Evolutionary conservation across 768 basidiomycete genomes (phyloP).

Genomic region (Xanthoconium stramineum): DNA sequence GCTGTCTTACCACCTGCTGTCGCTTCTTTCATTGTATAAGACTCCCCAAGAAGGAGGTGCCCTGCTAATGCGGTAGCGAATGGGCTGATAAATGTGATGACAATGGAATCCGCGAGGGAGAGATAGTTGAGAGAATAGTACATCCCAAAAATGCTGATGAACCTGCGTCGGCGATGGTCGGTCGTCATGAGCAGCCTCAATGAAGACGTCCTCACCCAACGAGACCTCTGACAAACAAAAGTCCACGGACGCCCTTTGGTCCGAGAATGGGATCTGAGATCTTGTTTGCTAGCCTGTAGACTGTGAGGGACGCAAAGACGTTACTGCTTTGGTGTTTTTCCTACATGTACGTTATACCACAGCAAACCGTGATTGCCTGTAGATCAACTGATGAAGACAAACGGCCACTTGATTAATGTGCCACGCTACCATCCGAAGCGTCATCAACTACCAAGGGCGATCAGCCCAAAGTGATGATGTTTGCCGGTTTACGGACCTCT

Average conservation of each 20-base stretch:
- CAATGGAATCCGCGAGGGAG: constrained; percentile 74
- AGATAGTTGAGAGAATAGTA: constrained; percentile 74
- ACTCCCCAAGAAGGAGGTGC: constrained; percentile 59
- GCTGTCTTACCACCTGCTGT: constrained; percentile 45
- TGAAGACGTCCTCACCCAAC: constrained; percentile 47
- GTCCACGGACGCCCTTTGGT: constrained; percentile 60
- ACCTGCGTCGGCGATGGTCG: constrained; percentile 39
- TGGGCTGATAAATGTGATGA: constrained; percentile 73
- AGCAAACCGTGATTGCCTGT: constrained; percentile 51
- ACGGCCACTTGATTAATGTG: not conserved
- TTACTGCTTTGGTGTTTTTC: not conserved
- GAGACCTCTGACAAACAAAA: constrained; percentile 58
- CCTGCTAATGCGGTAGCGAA: constrained; percentile 61
- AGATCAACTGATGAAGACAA: not conserved
- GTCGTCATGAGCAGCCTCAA: not conserved
- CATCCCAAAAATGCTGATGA: constrained; percentile 66
- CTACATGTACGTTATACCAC: constrained; percentile 52
- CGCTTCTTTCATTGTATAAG: constrained; percentile 50
- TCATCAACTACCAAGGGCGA: constrained; percentile 40
- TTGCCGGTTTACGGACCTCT: constrained; percentile 39
- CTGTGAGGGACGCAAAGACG: not conserved
- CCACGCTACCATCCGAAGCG: constrained; percentile 53
- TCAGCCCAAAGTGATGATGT: not conserved
- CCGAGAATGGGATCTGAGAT: constrained; percentile 63
- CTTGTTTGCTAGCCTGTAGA: constrained; percentile 34